These are phyloP conservation scores for Candida sithepensis DNA, from an alignment of 805 yeast species.

Conservation along the genomic window DNA sequence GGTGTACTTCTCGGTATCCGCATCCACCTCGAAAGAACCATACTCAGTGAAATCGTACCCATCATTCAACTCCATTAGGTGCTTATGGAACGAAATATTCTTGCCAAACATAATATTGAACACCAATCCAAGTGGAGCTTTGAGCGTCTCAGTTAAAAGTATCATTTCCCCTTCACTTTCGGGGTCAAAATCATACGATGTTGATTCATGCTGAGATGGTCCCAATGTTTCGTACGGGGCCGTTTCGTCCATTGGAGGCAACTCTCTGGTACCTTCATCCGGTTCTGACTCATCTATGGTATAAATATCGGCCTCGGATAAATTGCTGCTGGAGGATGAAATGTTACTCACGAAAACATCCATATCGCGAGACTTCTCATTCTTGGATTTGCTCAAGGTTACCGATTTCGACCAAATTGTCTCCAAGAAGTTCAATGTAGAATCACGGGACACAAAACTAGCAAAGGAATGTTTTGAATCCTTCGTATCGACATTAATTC, in stretches of 20 bases:
- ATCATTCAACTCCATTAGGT: slow-evolving; percentile 39
- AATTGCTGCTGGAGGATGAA: slow-evolving; percentile 12
- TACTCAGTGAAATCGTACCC: slow-evolving; percentile 44
- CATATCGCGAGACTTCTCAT: slow-evolving; percentile 24
- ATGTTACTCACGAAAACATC: slow-evolving; percentile 18
- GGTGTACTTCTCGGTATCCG: slow-evolving; percentile 39
- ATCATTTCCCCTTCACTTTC: slow-evolving; percentile 47
- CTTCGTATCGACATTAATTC: slow-evolving; percentile 66
- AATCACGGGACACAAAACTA: slow-evolving; percentile 78
- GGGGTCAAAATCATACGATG: slow-evolving; percentile 44
- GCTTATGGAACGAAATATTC: slow-evolving; percentile 38
- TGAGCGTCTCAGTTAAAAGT: slow-evolving; percentile 45
- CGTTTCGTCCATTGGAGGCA: slow-evolving; percentile 16
- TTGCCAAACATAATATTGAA: slow-evolving; percentile 69
- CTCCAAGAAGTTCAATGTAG: slow-evolving; percentile 66
- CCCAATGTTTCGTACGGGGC: slow-evolving; percentile 39
- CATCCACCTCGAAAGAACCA: slow-evolving; percentile 31
- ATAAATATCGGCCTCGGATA: slow-evolving; percentile 29
- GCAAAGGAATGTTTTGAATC: slow-evolving; percentile 75
- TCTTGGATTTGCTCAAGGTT: slow-evolving; percentile 24
- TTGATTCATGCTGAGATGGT: slow-evolving; percentile 59
- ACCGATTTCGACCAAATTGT: slow-evolving; percentile 60
- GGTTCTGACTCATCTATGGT: slow-evolving; percentile 32
- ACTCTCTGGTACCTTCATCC: slow-evolving; percentile 7
- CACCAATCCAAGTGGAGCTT: slow-evolving; percentile 76